A percentile compares a stretch with the other conserved stretches of the same genome.
phyloP scores from a whole-genome alignment of 371 early-diverging fungal species.

The Rhizopus arrhizus region DNA sequence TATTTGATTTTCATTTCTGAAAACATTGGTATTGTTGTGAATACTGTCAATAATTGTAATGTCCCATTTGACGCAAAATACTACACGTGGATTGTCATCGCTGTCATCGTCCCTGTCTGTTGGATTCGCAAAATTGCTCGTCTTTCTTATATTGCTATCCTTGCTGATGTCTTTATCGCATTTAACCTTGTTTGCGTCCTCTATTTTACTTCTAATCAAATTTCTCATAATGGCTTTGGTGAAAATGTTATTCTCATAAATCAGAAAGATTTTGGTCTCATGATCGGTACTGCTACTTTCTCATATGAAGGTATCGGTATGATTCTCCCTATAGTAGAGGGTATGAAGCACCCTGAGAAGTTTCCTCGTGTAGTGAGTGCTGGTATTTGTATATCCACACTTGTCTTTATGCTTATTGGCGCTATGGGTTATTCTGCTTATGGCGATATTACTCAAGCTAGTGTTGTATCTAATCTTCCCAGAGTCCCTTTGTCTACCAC shows the following conservation, averaged over 20 bases:
- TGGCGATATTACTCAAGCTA: conserved; percentile 70
- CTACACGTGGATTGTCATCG: conserved; percentile 70
- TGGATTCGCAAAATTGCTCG: conserved; percentile 78
- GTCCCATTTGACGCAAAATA: conserved; percentile 51
- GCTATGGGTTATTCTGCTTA: conserved; percentile 73
- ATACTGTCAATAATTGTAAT: conserved; percentile 61
- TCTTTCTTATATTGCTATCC: conserved; percentile 69
- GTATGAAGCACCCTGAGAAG: conserved; percentile 64
- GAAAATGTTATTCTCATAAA: conserved; percentile 53
- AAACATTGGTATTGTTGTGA: conserved; percentile 70
- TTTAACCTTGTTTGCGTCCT: conserved; percentile 74
- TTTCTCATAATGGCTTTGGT: conserved; percentile 61
- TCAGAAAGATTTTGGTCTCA: conserved; percentile 60
- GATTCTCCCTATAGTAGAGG: conserved; percentile 55
- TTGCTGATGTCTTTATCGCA: conserved; percentile 82
- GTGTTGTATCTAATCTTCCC: conserved; percentile 72
- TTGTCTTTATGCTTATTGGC: conserved; percentile 70
- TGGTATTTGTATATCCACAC: conserved; percentile 61
- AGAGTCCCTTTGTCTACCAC: conserved; percentile 46
- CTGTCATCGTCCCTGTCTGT: conserved; percentile 74
- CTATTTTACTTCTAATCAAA: conserved; percentile 58
- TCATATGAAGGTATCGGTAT: conserved; percentile 80
- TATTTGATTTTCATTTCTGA: conserved; percentile 85
- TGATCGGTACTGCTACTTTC: conserved; percentile 86
- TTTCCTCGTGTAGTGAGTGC: conserved; percentile 64